phyloP scores from a whole-genome alignment of 768 basidiomycete species.

The Tylopilus plumbeoviolaceoides region DNA sequence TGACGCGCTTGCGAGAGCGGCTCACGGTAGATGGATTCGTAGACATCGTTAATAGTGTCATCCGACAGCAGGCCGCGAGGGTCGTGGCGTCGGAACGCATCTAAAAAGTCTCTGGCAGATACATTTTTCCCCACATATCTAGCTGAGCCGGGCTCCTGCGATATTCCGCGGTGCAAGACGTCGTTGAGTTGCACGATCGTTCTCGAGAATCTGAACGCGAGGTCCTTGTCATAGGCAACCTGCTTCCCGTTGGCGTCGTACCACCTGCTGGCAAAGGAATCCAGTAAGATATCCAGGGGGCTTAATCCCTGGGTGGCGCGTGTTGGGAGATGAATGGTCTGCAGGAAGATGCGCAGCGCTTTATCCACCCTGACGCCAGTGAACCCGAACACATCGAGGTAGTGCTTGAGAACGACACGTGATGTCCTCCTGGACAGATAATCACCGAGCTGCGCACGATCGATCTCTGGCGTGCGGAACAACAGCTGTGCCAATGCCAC shows the following conservation, averaged over 20 bases:
- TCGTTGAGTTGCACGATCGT: conserved; percentile 89
- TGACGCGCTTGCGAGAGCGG: conserved; percentile 66
- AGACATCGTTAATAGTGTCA: conserved; percentile 72
- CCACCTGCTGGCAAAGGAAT: conserved; percentile 85
- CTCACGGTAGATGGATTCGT: conserved; percentile 70
- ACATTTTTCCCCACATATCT: conserved; percentile 56
- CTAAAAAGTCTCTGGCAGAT: conserved; percentile 73
- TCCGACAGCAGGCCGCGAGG: conserved; percentile 65
- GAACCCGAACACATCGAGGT: conserved; percentile 86
- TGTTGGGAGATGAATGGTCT: conserved; percentile 67
- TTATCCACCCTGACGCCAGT: conserved; percentile 79
- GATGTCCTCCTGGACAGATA: conserved; percentile 75
- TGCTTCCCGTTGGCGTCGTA: conserved; percentile 80
- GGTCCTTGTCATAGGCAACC: conserved; percentile 78
- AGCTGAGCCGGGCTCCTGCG: conserved; percentile 55
- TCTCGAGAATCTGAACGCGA: conserved; percentile 71
- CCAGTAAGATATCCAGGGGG: conserved; percentile 59
- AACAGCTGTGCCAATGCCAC: conserved; percentile 68
- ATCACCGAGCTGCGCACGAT: conserved; percentile 77
- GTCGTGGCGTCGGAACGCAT: conserved; percentile 80
- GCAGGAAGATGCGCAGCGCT: conserved; percentile 84
- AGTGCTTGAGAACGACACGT: conserved; percentile 74
- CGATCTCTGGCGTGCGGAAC: conserved; percentile 81
- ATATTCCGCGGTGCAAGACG: conserved; percentile 71
- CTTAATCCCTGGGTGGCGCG: conserved; percentile 31